Conservation (phyloP, 2,329 filamentous ascomycete genomes). For the Trichoderma sp. region DNA sequence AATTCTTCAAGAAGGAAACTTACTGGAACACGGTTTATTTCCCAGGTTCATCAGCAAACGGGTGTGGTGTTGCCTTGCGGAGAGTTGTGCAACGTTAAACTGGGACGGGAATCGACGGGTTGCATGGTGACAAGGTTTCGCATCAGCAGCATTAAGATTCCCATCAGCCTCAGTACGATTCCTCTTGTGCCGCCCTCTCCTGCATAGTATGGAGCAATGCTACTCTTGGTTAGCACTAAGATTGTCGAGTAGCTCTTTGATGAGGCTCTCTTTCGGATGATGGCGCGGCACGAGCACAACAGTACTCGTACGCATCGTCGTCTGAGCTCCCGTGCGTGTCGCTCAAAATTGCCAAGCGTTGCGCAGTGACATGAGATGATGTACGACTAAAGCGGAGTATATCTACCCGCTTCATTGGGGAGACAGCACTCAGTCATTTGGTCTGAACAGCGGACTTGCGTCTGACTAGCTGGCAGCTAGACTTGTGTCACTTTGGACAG, state of each 20-base stretch:
- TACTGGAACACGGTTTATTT: background rate
- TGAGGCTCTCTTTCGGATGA: background rate
- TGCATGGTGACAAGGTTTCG: conserved; percentile 15
- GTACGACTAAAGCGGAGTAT: background rate
- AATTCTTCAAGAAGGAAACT: background rate
- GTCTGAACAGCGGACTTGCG: background rate
- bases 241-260: background rate
- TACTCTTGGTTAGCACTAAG: background rate
- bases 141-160: background rate
- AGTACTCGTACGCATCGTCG: background rate
- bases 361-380: background rate
- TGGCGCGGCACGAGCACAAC: background rate
- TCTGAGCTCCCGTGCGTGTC: background rate
- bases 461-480: background rate
- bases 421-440: background rate
- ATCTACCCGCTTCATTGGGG: background rate
- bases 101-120: conserved; percentile 11
- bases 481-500: background rate
- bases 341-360: background rate
- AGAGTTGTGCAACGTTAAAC: background rate
- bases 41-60: background rate
- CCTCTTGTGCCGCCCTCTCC: background rate
- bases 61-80: conserved; percentile 2
- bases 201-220: background rate
- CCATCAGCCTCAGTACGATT: background rate